Base-by-base conservation (phyloP, 805 yeast genomes). In the Metschnikowia sp. region DNA sequence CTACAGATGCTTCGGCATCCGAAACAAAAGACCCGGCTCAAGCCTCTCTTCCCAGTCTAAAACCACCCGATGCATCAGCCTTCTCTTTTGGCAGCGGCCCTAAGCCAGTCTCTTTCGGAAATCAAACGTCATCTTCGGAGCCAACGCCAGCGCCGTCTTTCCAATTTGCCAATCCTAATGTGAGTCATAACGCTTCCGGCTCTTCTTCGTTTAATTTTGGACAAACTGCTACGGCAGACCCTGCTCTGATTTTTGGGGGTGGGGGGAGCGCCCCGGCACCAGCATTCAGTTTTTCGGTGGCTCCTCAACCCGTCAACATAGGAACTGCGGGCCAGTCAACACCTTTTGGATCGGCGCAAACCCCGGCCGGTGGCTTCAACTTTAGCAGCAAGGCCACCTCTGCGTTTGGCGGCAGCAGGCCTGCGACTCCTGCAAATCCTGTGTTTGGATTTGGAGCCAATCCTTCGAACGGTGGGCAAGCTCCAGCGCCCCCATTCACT, bases 211-310 rank as follows among this genome's bases (percentile, higher is more conserved):
- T 59, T 34, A 45, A 44, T 26, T 58, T 58, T 31, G 62, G 62
- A 4, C 56, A 55, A 34, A 32, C 43, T 9, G 51, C 63, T 1
- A 56, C 66, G 2, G 69, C 69, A 5, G 69, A 65, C 44, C 71
- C 72, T 1, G 62, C 72, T 1, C 47, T 54, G 42, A 60, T 66
- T 11, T 68, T 68, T 48, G 69, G 67, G 18, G 49, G 32, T 10
- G 57, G 54, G 2, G 47, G 49, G 10, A 37, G 36, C 11, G 52
- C 56, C 10, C 57, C 59, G 10, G 45, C 52, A 7, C 52, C 57
- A 3, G 47, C 50, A 3, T 54, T 54, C 45, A 54, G 44, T 37
- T 52, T 54, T 42, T 41, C 56, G 1, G 47, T 41, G 43, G 40
- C 31, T 11, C 47, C 26, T n/a, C 44, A 34, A 36, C 47, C 40